These are phyloP conservation scores for Salix caprea DNA, from an alignment of 345 rosid genomes.

Conservation along the genomic window DNA sequence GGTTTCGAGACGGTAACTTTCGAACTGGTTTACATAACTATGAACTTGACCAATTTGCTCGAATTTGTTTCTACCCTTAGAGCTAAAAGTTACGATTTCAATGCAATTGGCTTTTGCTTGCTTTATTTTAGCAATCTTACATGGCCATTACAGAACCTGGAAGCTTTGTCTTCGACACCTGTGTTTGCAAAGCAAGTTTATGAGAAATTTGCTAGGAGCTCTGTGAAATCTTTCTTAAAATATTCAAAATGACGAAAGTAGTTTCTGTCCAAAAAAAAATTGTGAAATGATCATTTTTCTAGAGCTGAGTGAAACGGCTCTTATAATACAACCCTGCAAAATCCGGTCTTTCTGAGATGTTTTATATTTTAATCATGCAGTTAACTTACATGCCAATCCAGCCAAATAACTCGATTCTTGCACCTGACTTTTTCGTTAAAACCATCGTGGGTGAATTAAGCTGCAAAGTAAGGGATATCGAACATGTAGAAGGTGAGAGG, in stretches of 20 bases:
- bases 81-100: neutral
- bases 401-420: constrained; percentile 20
- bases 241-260: neutral
- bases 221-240: neutral
- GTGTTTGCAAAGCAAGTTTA: neutral
- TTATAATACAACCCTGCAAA: neutral
- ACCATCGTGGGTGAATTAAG: constrained; percentile 20
- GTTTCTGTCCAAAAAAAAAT: neutral
- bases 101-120: neutral
- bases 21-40: neutral
- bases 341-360: neutral
- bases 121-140: neutral
- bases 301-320: neutral
- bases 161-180: neutral
- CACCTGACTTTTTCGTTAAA: constrained; percentile 26
- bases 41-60: neutral
- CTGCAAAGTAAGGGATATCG: constrained; percentile 2
- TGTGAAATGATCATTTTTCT: neutral
- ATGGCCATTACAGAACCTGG: neutral
- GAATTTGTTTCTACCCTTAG: neutral
- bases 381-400: constrained; percentile 9
- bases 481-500: constrained; percentile 14
- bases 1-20: constrained; percentile 27
- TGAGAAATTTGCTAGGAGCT: neutral
- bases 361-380: constrained; percentile 28